Evolutionary conservation across 768 basidiomycete genomes (phyloP), one percentile per base, ranked within the genome.

Genomic region (Cyclocybe aegerita): DNA sequence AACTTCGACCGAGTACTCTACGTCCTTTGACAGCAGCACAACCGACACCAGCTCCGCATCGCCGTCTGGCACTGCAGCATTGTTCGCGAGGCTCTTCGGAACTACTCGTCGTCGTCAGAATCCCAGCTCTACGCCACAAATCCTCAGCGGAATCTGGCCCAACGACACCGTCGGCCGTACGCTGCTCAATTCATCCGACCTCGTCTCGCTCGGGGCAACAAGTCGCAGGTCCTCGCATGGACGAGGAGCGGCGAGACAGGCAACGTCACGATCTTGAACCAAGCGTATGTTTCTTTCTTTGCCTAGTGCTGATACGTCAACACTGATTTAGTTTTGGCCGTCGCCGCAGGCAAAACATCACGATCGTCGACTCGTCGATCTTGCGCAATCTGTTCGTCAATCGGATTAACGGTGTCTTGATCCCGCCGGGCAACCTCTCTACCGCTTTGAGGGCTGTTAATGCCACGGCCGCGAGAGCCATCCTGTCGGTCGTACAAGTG

Each of bases 131-230:
- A 49, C 31, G 9, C 49, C 43, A 7, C 57, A 57, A 38, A 70
- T 74, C 4, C 52, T 67, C 8, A 69, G 74, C n/a, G 65, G 68
- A 9, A 63, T 66, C 11, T 78, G 68, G 49, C 85, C 86, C 1
- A 81, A 79, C 56, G 71, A 75, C 54, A 87, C 86, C 0, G 66
- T 90, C 47, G 84, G 82, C 1, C 77, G 83, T 36, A 85, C 87
- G 0, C 67, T 84, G n/a, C 72, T 88, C 38, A 78, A 76, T 38
- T 73, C 78, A 35, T 58, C 76, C 0, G 50, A 68, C 0, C 62
- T 76, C 29, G 79, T 85, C 7, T 63, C 59, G 15, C 77, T 89
- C 0, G 85, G 57, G 86, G 78, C 5, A 76, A 76, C 55, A 71
- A 76, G 56, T 69, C 68, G 0, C 86, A 87, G 55, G 86, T 83